Conservation (phyloP, 805 yeast species). For the Metschnikowia lachancei region DNA sequence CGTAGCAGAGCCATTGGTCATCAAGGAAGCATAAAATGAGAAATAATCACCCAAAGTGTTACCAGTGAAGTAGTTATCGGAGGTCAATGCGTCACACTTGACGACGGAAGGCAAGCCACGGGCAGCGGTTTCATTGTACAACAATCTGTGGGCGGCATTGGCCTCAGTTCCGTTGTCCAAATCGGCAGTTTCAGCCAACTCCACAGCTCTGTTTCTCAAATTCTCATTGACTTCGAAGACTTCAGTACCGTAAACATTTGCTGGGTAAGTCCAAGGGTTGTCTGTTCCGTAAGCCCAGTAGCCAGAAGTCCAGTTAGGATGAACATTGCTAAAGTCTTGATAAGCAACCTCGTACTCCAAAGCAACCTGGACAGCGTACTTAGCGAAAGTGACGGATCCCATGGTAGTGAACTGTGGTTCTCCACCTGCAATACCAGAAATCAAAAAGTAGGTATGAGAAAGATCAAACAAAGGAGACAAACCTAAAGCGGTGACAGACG, state of each 20-base stretch:
- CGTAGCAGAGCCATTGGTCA: slow-evolving; percentile 57
- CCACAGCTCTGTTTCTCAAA: slow-evolving; percentile 56
- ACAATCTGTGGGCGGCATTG: slow-evolving; percentile 45
- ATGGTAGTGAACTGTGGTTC: slow-evolving; percentile 54
- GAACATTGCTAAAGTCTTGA: slow-evolving; percentile 25
- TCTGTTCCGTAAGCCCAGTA: slow-evolving; percentile 56
- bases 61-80: slow-evolving; percentile 62
- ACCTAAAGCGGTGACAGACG: slow-evolving; percentile 53
- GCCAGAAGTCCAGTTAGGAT: slow-evolving; percentile 57
- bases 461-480: slow-evolving; percentile 56
- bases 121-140: slow-evolving; percentile 52
- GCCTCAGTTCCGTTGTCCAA: slow-evolving; percentile 46
- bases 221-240: slow-evolving; percentile 59
- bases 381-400: slow-evolving; percentile 60
- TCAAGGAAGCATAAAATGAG: slow-evolving; percentile 43
- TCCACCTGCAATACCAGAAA: slow-evolving; percentile 68
- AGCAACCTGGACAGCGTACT: slow-evolving; percentile 60
- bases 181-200: slow-evolving; percentile 45
- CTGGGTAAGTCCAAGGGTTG: slow-evolving; percentile 50
- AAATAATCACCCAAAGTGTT: slow-evolving; percentile 49
- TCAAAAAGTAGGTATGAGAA: slow-evolving; percentile 55
- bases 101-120: slow-evolving; percentile 44
- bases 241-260: slow-evolving; percentile 59
- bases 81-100: slow-evolving; percentile 58
- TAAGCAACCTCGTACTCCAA: slow-evolving; percentile 59